Base-by-base conservation (phyloP, 352 stramenopile genomes). In the Phytopythium ostracodes region DNA sequence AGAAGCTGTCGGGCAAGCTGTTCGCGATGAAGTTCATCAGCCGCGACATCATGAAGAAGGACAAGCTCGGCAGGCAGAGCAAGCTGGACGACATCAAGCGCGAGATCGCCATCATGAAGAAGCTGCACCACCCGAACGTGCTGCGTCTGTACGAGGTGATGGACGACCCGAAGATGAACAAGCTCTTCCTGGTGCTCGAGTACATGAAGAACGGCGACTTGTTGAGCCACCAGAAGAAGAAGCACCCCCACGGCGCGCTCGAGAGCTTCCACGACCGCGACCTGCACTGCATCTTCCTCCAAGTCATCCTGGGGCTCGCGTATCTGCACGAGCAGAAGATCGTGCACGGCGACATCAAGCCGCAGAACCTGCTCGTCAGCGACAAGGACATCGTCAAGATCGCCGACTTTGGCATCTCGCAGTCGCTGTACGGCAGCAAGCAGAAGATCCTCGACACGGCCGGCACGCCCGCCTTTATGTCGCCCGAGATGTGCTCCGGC, bases 81-180 rank as follows among this genome's bases (percentile, higher is more conserved):
- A 90, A 90, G 63, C 68, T 91, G 15, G 81, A 91, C 52, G 82
- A 92, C 57, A 93, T 91, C 70, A 91, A 98, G 75, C 82, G 87
- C 46, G 96, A 99, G 68, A 98, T 99, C 70, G 96, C 93, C 5
- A 94, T 98, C 49, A 99, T 99, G 96, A 99, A 99, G 73, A 97
- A 98, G 60, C 72, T 99, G 12, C 86, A 89, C 31, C 96, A 99
- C 73, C 95, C 95, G 4, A 98, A 99, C 59, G 77, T 99, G 0
- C 70, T 99, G 10, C 72, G 81, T 20, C 67, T 99, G 22, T 96
- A 96, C 64, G 95, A 99, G 74, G 96, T 99, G 17, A 98, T 99
- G 79, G 96, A 99, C 69, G 95, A 96, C 55, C 85, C 92, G 6
- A 93, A 94, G 46, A 91, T 93, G 60, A 95, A 98, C 73, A 94